Evolutionary conservation across 257 asterid genomes (phyloP), one percentile per base, ranked within the genome.

Genomic region (Dorcoceras hygrometricum): DNA sequence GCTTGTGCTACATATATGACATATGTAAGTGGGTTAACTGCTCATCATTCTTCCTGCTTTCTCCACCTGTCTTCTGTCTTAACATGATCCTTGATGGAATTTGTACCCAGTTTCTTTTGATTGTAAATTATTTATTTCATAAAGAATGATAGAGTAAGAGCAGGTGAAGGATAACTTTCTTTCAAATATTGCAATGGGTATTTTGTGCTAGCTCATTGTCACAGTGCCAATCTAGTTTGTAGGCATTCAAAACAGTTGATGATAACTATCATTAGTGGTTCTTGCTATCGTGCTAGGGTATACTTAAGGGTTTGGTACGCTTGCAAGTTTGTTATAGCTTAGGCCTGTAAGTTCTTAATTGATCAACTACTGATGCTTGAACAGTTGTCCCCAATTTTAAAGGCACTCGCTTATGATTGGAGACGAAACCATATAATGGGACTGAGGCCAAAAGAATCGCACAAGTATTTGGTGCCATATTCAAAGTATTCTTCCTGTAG

Each of bases 21-120:
- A 50, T 23, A 14, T 68, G 79, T 64, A 53, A 71, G 76, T 62
- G 11, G 36, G 50, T 39, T 57, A 71, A 28, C 8, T 6, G 16
- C 50, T 29, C 68, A 29, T 18, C 59, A 61, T 28, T 27, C n/a
- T 32, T 18, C 10, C 62, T 11, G 43, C 77, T 25, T 51, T 54
- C 43, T 61, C 71, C 50, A 48, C 5, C 31, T 5, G 28, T 28
- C 6, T 18, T 4, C n/a, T 16, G 19, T 64, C n/a, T 31, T 53
- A 29, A 57, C 68, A 8, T 62, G 55, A 70, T 59, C 27, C 60
- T 62, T 26, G 48, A 23, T 34, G 23, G 56, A 56, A 59, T 43
- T 12, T 43, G 51, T 43, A 43, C 19, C 3, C n/a, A 43, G 51
- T 43, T 43, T 43, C 51, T 12, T 3, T 43, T 43, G 51, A 43